Evolutionary conservation across 2,329 filamentous ascomycete species (phyloP).

Genomic region (Pestalotiopsis sp.): DNA sequence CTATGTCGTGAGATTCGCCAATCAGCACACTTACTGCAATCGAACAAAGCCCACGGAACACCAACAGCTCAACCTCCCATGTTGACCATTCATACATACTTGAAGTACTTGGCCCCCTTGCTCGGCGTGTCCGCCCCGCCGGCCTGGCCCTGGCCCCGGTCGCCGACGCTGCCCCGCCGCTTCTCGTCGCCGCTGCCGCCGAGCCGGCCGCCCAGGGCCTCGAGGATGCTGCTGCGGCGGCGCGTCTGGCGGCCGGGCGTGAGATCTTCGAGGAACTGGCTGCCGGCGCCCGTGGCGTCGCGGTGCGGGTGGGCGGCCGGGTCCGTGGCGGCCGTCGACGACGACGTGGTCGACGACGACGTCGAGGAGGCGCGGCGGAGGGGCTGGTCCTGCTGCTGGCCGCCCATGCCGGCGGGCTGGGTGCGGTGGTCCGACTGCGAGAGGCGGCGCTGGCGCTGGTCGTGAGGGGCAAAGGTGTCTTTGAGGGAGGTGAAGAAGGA

Average conservation of each 20-base stretch:
- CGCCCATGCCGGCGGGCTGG: not conserved
- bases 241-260: constrained; percentile 4
- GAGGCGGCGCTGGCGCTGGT: not conserved
- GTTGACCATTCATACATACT: not conserved
- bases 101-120: not conserved
- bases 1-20: not conserved
- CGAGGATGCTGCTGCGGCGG: constrained; percentile 4
- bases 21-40: not conserved
- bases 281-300: constrained; percentile 5
- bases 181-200: not conserved
- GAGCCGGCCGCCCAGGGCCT: not conserved
- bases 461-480: constrained; percentile 1
- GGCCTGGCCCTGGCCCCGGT: not conserved
- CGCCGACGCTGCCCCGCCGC: not conserved
- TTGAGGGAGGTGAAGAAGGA: not conserved
- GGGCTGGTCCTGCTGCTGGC: not conserved
- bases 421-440: not conserved
- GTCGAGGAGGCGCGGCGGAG: not conserved
- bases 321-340: not conserved
- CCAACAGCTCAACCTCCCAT: not conserved
- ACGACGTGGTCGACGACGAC: not conserved
- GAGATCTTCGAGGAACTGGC: constrained; percentile 4
- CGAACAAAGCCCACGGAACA: not conserved
- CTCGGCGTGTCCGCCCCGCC: not conserved
- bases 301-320: not conserved